Conservation (phyloP, 805 yeast species). For the Sugiyamaella chiloensis region DNA sequence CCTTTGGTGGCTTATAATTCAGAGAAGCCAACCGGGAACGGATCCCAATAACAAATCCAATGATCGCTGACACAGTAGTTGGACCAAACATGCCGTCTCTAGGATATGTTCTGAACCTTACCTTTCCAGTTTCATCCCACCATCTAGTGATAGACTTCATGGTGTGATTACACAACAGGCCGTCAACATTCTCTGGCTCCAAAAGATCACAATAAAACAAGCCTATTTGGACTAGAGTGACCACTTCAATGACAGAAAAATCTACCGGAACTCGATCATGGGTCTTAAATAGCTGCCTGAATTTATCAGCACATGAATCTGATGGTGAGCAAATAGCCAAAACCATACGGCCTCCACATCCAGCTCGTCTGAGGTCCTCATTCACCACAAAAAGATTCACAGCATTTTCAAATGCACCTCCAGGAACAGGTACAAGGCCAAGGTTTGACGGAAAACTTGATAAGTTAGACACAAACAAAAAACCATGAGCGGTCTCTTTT, state of each 20-base stretch:
- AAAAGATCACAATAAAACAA: constrained; percentile 74
- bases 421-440: constrained; percentile 64
- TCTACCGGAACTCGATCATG: constrained; percentile 46
- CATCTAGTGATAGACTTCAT: constrained; percentile 67
- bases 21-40: constrained; percentile 60
- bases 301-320: constrained; percentile 77
- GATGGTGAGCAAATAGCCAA: constrained; percentile 67
- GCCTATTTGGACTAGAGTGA: constrained; percentile 69
- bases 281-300: constrained; percentile 67
- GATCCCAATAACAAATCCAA: constrained; percentile 72
- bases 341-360: constrained; percentile 84
- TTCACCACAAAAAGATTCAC: constrained; percentile 66
- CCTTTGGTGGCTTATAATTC: constrained; percentile 64
- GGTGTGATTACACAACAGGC: constrained; percentile 76
- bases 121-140: constrained; percentile 74
- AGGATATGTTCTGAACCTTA: constrained; percentile 31
- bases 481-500: constrained; percentile 58
- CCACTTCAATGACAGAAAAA: constrained; percentile 71
- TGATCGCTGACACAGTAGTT: constrained; percentile 68
- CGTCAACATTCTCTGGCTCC: constrained; percentile 72
- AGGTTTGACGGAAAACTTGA: constrained; percentile 73
- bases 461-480: constrained; percentile 76
- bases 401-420: constrained; percentile 37
- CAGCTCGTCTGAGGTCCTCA: constrained; percentile 68
- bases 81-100: constrained; percentile 59